Evolutionary conservation across 2,329 filamentous ascomycete genomes (phyloP).

Genomic region (Mycosphaerella sp.): DNA sequence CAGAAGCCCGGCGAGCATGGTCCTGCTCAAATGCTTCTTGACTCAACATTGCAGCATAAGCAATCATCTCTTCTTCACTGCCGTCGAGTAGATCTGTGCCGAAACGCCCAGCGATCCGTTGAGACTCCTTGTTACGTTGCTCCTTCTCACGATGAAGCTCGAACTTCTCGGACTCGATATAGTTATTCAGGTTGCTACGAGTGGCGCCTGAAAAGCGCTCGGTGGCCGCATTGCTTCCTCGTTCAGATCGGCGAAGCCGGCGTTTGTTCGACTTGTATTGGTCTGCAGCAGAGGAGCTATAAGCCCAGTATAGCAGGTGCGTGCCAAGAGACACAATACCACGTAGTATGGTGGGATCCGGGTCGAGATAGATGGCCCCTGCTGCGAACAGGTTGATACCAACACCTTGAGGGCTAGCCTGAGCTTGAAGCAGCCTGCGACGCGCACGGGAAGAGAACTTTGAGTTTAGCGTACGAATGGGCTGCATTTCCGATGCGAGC

Average conservation of each 20-base stretch:
- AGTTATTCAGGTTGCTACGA: conserved; percentile 66
- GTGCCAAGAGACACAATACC: conserved; percentile 84
- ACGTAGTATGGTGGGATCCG: conserved; percentile 76
- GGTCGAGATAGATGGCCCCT: conserved; percentile 77
- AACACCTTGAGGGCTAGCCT: conserved; percentile 60
- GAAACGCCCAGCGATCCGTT: conserved; percentile 70
- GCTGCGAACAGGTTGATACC: conserved; percentile 74
- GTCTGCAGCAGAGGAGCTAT: conserved; percentile 71
- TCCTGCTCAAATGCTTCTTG: conserved; percentile 53
- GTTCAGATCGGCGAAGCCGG: conserved; percentile 63
- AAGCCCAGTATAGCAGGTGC: conserved; percentile 87
- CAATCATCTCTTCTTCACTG: conserved; percentile 56
- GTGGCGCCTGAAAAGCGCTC: conserved; percentile 57
- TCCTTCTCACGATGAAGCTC: conserved; percentile 71
- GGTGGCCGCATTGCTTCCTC: conserved; percentile 54
- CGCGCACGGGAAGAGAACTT: conserved; percentile 76
- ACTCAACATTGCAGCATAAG: conserved; percentile 57
- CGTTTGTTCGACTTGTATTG: conserved; percentile 72
- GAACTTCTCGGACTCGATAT: conserved; percentile 78
- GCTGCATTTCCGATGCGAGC: conserved; percentile 70
- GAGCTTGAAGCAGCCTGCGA: conserved; percentile 63
- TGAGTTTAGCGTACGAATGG: conserved; percentile 80
- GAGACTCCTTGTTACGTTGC: conserved; percentile 59
- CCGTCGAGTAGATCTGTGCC: conserved; percentile 66
- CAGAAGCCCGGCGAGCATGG: conserved; percentile 42